Percentiles rank a stretch among this genome's conserved stretches.
Conservation (phyloP, 805 yeast species). For the Suhomyces vadensis region DNA sequence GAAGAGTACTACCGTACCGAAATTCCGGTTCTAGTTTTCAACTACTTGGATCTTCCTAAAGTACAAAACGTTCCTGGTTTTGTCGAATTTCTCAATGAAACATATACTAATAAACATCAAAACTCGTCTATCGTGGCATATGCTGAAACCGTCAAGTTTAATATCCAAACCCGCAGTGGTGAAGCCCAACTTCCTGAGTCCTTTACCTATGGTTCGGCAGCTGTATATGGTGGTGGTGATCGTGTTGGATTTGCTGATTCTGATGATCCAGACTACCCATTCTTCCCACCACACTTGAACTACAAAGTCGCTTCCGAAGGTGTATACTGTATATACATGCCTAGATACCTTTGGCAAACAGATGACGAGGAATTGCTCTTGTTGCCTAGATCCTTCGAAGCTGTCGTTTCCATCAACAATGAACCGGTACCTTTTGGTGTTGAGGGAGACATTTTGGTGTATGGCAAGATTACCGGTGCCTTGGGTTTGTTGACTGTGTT, state of each 20-base stretch:
- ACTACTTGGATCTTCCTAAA: slow-evolving; percentile 14
- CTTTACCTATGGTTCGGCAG: slow-evolving; percentile 5
- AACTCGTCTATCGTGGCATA: slow-evolving; percentile 6
- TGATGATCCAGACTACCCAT: slow-evolving; percentile 5
- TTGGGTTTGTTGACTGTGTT: slow-evolving; percentile 4
- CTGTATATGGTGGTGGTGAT: slow-evolving; percentile 2
- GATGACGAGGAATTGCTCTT: neutral
- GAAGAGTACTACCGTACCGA: slow-evolving; percentile 6
- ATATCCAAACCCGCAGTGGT: slow-evolving; percentile 5
- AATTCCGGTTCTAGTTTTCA: slow-evolving; percentile 12
- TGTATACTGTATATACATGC: slow-evolving; percentile 15
- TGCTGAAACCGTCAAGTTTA: neutral
- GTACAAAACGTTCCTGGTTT: slow-evolving; percentile 12
- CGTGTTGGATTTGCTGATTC: neutral
- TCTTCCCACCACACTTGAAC: neutral
- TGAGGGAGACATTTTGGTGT: neutral
- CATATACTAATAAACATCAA: slow-evolving; percentile 6
- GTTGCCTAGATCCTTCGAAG: slow-evolving; percentile 7
- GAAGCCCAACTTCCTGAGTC: slow-evolving; percentile 5
- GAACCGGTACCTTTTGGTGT: slow-evolving; percentile 8
- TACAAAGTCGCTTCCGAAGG: slow-evolving; percentile 9
- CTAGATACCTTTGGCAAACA: slow-evolving; percentile 8
- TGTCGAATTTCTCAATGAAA: slow-evolving; percentile 9
- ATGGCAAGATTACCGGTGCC: slow-evolving; percentile 5
- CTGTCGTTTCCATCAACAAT: slow-evolving; percentile 6